Conservation (phyloP, 2,329 filamentous ascomycete genomes). For the Aphanocladium album region DNA sequence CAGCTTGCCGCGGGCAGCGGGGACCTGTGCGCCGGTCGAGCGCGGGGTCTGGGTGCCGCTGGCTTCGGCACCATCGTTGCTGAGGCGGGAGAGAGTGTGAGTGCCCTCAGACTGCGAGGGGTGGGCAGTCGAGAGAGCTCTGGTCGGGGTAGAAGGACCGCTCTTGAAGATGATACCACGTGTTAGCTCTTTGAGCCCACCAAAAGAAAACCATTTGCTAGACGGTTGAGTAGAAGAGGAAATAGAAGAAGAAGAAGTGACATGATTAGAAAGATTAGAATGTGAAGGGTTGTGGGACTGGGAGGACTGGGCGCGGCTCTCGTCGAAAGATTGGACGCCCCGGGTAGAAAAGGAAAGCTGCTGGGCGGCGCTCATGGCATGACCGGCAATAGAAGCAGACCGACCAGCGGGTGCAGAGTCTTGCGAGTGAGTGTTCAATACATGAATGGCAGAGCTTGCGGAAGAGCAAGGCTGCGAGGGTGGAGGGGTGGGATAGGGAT, state of each 20-base stretch:
- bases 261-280: conserved; percentile 44
- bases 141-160: conserved; percentile 83
- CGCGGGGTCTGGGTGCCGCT: conserved; percentile 51
- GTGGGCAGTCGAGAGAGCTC: conserved; percentile 67
- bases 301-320: conserved; percentile 2
- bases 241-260: conserved; percentile 35
- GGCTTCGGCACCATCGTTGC: conserved; percentile 38
- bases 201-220: conserved; percentile 57
- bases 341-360: conserved; percentile 8
- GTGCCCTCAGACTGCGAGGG: conserved; percentile 45
- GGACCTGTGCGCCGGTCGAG: conserved; percentile 55
- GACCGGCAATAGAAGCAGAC: conserved; percentile 6
- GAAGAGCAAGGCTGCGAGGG: conserved; percentile 43
- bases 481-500: conserved; percentile 53
- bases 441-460: conserved; percentile 21
- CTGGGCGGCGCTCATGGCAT: conserved; percentile 8
- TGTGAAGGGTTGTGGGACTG: conserved; percentile 28
- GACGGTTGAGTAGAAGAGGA: conserved; percentile 34
- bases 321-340: conserved; percentile 9
- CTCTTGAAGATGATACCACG: conserved; percentile 71
- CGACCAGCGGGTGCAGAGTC: conserved; percentile 6
- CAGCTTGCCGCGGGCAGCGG: conserved; percentile 77
- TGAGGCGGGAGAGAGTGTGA: conserved; percentile 32
- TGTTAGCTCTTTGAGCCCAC: conserved; percentile 84
- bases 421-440: background rate